A percentile compares a stretch with the other conserved stretches of the same genome.
phyloP scores from a whole-genome alignment of 257 asterid genomes.

The Penstemon davidsonii region DNA sequence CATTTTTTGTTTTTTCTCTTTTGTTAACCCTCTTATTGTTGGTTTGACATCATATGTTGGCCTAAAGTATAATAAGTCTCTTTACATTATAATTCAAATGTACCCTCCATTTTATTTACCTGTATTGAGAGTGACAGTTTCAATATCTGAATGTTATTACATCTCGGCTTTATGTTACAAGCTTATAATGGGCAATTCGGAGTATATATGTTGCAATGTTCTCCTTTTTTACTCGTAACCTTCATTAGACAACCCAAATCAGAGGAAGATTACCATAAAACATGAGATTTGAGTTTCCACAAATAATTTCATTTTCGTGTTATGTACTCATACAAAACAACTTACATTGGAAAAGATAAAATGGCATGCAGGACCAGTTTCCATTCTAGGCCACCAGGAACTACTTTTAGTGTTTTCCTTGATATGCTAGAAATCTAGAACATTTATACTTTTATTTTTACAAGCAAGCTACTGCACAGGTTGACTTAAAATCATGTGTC shows the following conservation, averaged over 20 bases:
- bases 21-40: background rate
- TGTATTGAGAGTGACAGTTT: background rate
- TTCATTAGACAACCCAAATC: conserved; percentile 18
- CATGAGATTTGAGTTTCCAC: conserved; percentile 20
- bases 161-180: conserved; percentile 12
- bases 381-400: background rate
- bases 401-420: background rate
- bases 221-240: conserved; percentile 4
- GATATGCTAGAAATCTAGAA: conserved; percentile 4
- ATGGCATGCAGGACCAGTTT: background rate
- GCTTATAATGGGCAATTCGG: background rate
- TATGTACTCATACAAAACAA: conserved; percentile 11
- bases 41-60: background rate
- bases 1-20: background rate
- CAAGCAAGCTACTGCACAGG: conserved; percentile 12
- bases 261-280: conserved; percentile 9
- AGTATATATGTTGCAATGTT: conserved; percentile 5
- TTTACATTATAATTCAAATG: conserved; percentile 1
- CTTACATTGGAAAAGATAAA: conserved; percentile 11
- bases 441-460: conserved; percentile 16
- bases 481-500: conserved; percentile 2
- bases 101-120: background rate
- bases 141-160: conserved; percentile 10
- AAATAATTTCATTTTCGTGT: conserved; percentile 16
- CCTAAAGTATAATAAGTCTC: background rate